Evolutionary conservation across 1,284 basidiomycete genomes (phyloP).

Genomic region (Gymnopus androsaceus): DNA sequence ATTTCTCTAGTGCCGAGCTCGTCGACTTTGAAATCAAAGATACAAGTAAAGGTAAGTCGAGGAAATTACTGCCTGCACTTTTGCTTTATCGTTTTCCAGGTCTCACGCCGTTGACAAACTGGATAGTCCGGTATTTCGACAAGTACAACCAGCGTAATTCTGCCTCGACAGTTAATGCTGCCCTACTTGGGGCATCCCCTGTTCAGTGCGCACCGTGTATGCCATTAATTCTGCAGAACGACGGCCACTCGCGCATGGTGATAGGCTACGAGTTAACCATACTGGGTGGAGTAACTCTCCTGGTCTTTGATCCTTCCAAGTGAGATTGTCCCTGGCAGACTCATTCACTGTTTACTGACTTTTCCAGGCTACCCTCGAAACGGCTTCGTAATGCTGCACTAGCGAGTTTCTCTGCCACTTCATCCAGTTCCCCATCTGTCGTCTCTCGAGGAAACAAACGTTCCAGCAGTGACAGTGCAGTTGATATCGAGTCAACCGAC

Average conservation of each 20-base stretch:
- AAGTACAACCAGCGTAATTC: constrained; percentile 30
- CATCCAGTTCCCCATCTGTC: not conserved
- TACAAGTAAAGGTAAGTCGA: constrained; percentile 37
- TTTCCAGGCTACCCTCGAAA: constrained; percentile 22
- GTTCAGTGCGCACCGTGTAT: constrained; percentile 63
- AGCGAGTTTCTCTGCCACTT: constrained; percentile 7
- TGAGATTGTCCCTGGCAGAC: constrained; percentile 37
- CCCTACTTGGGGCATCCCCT: constrained; percentile 46
- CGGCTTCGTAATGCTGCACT: constrained; percentile 39
- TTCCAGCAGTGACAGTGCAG: not conserved
- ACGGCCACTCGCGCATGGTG: constrained; percentile 83
- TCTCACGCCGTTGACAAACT: constrained; percentile 52
- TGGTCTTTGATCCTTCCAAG: constrained; percentile 81
- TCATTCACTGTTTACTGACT: constrained; percentile 12
- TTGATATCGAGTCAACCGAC: not conserved
- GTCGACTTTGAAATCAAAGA: constrained; percentile 60
- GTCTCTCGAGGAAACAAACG: constrained; percentile 2
- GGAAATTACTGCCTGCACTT: constrained; percentile 1
- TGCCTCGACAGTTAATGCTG: constrained; percentile 47
- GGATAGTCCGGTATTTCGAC: constrained; percentile 70
- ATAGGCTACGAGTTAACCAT: constrained; percentile 76
- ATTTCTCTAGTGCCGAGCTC: constrained; percentile 50
- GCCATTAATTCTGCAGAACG: constrained; percentile 80
- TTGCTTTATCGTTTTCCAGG: constrained; percentile 32
- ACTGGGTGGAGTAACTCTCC: constrained; percentile 59